Percentiles rank a stretch among this genome's conserved stretches.
These are phyloP conservation scores for Pleomassaria siparia DNA, from an alignment of 2,329 filamentous ascomycete species.

Conservation along the genomic window DNA sequence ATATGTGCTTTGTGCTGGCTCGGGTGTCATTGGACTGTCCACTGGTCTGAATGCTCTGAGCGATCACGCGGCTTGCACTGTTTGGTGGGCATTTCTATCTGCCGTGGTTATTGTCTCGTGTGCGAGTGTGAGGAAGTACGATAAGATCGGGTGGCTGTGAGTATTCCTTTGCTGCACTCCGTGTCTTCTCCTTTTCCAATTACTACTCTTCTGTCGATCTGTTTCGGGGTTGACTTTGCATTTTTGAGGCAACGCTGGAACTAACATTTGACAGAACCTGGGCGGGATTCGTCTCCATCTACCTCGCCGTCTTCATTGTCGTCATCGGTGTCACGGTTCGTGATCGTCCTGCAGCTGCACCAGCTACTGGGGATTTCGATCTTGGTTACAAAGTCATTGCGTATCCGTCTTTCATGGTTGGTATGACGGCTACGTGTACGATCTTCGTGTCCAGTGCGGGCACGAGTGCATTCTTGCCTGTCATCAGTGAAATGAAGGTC, in stretches of 20 bases:
- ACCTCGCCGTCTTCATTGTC: constrained; percentile 58
- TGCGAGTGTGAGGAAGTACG: constrained; percentile 60
- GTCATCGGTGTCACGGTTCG: constrained; percentile 59
- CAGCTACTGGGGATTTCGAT: constrained; percentile 59
- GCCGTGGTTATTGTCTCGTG: constrained; percentile 52
- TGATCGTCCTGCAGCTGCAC: constrained; percentile 60
- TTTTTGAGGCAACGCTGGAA: too few species aligned
- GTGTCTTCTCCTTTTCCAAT: too few species aligned
- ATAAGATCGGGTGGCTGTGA: constrained; percentile 60
- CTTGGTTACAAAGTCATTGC: constrained; percentile 60
- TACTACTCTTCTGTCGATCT: not conserved
- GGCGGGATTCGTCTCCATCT: constrained; percentile 60
- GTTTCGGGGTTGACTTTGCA: too few species aligned
- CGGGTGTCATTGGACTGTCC: constrained; percentile 61
- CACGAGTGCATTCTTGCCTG: constrained; percentile 62
- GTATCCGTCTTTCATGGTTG: constrained; percentile 58
- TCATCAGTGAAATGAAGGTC: constrained; percentile 65
- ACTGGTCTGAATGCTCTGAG: constrained; percentile 63
- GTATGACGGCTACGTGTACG: constrained; percentile 57
- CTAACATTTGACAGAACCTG: constrained; percentile 46
- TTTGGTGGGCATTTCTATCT: constrained; percentile 58
- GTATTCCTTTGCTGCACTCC: not conserved
- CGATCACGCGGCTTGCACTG: constrained; percentile 60
- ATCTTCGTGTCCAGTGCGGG: constrained; percentile 62
- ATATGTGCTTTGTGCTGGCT: constrained; percentile 58